Evolutionary conservation across 2,329 filamentous ascomycete species (phyloP).

Genomic region (Drechslera avenae): DNA sequence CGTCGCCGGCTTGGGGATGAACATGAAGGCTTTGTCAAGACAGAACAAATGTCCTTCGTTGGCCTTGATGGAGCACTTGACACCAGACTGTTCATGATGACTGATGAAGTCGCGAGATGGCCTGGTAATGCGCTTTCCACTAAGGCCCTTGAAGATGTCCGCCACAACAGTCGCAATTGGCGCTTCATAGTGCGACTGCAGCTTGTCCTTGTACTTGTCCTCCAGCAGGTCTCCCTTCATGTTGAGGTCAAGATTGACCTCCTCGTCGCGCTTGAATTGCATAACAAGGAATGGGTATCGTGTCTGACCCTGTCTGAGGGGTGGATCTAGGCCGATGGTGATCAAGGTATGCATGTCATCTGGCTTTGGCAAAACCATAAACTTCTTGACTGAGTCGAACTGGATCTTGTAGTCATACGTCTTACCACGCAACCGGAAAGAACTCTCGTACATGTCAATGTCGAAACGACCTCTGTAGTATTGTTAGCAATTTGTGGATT

Average conservation of each 20-base stretch:
- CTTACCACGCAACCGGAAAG: constrained; percentile 95
- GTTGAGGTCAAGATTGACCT: constrained; percentile 94
- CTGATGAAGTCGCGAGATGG: constrained; percentile 94
- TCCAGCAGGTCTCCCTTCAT: constrained; percentile 89
- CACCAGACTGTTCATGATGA: constrained; percentile 90
- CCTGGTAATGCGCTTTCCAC: constrained; percentile 91
- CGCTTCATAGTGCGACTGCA: constrained; percentile 83
- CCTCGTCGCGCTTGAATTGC: constrained; percentile 98
- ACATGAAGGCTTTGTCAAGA: constrained; percentile 97
- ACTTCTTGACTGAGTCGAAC: constrained; percentile 97
- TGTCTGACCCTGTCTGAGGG: constrained; percentile 94
- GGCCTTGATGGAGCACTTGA: constrained; percentile 99
- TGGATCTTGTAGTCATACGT: constrained; percentile 99
- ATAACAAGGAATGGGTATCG: constrained; percentile 98
- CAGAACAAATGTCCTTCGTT: constrained; percentile 98
- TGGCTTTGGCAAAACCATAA: constrained; percentile 98
- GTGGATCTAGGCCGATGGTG: constrained; percentile 90
- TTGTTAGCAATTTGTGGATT: constrained; percentile 10
- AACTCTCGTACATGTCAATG: constrained; percentile 99
- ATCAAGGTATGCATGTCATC: constrained; percentile 96
- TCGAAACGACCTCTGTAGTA: constrained; percentile 89
- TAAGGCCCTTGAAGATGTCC: constrained; percentile 91
- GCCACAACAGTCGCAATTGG: constrained; percentile 92
- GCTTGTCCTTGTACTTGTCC: constrained; percentile 85
- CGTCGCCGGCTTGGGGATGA: constrained; percentile 96